Conservation (phyloP, 2,329 filamentous ascomycete genomes). For the Aspergillus tubingensis region DNA sequence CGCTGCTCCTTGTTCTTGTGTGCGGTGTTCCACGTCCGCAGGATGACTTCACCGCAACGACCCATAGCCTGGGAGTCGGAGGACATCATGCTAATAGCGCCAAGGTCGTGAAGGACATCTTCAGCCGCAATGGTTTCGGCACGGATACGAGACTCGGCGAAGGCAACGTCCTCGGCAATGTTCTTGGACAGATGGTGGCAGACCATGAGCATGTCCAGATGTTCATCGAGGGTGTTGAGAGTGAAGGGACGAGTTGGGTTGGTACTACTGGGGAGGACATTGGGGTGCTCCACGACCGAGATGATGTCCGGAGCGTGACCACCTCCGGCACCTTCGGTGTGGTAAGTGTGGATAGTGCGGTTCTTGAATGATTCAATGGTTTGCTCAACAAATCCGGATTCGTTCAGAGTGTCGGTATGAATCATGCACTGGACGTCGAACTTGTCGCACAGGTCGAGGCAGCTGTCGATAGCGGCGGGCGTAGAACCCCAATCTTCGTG, state of each 20-base stretch:
- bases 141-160: conserved; percentile 90
- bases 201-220: conserved; percentile 98
- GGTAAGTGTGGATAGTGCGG: conserved; percentile 92
- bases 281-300: conserved; percentile 81
- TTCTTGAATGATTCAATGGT: conserved; percentile 83
- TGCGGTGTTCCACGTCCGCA: conserved; percentile 94
- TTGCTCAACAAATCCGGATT: conserved; percentile 94
- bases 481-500: conserved; percentile 97
- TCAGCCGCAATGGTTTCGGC: conserved; percentile 96
- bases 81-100: conserved; percentile 97
- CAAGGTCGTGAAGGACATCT: conserved; percentile 91
- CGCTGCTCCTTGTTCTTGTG: conserved; percentile 94
- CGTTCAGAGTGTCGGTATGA: conserved; percentile 94
- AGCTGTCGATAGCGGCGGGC: conserved; percentile 86
- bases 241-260: conserved; percentile 93
- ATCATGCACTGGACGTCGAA: conserved; percentile 91
- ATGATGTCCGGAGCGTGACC: conserved; percentile 97
- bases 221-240: conserved; percentile 89
- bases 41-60: conserved; percentile 87
- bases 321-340: conserved; percentile 92
- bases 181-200: conserved; percentile 92
- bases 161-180: conserved; percentile 93
- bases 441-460: conserved; percentile 82
- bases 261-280: conserved; percentile 87
- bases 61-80: conserved; percentile 97